Base-by-base conservation (phyloP, 2,329 filamentous ascomycete genomes). In the Phaeosphaeriaceae sp. region DNA sequence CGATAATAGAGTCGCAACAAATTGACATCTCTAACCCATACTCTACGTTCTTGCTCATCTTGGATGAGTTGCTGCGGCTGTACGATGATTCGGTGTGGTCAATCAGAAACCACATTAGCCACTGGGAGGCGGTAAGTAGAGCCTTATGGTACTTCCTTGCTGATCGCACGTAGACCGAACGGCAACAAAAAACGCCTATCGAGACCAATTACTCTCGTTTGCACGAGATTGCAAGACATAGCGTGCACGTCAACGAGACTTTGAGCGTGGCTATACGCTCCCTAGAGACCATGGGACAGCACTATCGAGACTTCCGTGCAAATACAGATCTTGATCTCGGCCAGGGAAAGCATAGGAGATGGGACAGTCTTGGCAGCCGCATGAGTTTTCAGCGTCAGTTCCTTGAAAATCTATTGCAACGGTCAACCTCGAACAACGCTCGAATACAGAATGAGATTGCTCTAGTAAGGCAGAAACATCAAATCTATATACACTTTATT, bases 61-160 rank as follows among this genome's bases (percentile, higher is more conserved):
- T 33, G 27, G 53, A 60, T 51, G 56, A 4, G 25, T 27, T 63
- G 27, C 57, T 66, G 42, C 52, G 51, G 31, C 51, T 66, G 40
- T 63, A 66, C 40, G 56, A 66, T 52, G 47, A 60, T 24, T 66
- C 60, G 24, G 58, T 66, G 0, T 66, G 60, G 62, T 20, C 60
- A 6, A 51, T 66, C 36, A 56, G 60, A 54, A 60, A 66, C 40
- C 60, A 63, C 52, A 61, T 66, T 21, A 56, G 63, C 49, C 48
- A 55, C 31, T 61, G 57, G 60, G 63, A 66, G 57, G 58, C 63
- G 1, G 63, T 66, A 53, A 57, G 63, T 55, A 19, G n/a, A n/a
- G n/a, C n/a, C n/a, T 36, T 7, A 40, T 47, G 4, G 15, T 47
- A 17, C 46, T 15, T 10, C 15, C n/a, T 15, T 49, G 54, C 51